These are phyloP conservation scores for Lentinus brumalis DNA, from an alignment of 768 basidiomycete genomes.

Conservation along the genomic window DNA sequence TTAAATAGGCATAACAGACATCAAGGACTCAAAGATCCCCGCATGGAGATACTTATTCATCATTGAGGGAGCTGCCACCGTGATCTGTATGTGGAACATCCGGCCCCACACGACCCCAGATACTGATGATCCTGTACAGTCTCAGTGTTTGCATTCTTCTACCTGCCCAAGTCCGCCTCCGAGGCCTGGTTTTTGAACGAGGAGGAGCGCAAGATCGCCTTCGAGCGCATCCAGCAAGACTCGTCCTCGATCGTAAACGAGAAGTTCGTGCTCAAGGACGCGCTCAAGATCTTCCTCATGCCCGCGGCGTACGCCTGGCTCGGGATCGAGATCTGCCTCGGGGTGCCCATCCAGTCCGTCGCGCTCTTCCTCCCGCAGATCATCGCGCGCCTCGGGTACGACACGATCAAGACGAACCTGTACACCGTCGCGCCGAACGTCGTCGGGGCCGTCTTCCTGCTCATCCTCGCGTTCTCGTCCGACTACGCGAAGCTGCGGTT, in stretches of 20 bases:
- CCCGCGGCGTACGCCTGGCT: conserved; percentile 3
- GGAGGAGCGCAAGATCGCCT: conserved; percentile 6
- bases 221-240: conserved; percentile 7
- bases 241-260: conserved; percentile 7
- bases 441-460: conserved; percentile 11
- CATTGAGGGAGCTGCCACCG: neutral
- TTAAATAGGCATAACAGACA: neutral
- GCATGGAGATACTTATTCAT: conserved; percentile 1
- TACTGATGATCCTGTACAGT: no score
- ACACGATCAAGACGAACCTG: conserved; percentile 57
- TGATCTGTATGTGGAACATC: neutral
- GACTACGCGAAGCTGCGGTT: conserved; percentile 7
- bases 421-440: conserved; percentile 70
- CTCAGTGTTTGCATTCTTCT: conserved; percentile 1
- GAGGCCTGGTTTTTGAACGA: conserved; percentile 1
- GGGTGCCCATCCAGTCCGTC: conserved; percentile 9
- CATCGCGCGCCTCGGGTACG: conserved; percentile 44
- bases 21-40: neutral
- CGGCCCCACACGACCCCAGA: no score
- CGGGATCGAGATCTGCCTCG: conserved; percentile 5
- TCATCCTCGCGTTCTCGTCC: conserved; percentile 5
- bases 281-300: neutral
- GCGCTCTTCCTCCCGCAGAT: conserved; percentile 9
- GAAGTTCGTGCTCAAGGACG: conserved; percentile 2
- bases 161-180: conserved; percentile 1